Evolutionary conservation across 805 yeast species (phyloP).

Genomic region (Saccharomycopsis guyanensis): DNA sequence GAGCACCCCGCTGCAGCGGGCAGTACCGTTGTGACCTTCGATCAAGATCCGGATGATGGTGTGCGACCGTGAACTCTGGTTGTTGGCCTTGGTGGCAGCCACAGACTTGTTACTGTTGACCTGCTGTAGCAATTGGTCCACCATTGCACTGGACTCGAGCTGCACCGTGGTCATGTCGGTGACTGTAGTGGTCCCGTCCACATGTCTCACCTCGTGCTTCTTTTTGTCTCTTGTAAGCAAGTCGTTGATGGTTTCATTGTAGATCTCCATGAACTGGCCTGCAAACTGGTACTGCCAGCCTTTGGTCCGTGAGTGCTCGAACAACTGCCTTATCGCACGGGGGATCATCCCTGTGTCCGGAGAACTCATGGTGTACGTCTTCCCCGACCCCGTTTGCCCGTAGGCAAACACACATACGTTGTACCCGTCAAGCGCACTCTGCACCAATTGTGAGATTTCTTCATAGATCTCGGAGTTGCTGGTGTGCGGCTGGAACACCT

Average conservation of each 20-base stretch:
- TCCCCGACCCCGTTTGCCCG: conserved; percentile 96
- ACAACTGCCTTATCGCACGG: conserved; percentile 62
- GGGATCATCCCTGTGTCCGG: conserved; percentile 75
- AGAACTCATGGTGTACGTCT: conserved; percentile 82
- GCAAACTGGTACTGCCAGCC: conserved; percentile 46
- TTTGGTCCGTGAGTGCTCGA: conserved; percentile 39
- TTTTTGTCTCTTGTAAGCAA: conserved; percentile 29
- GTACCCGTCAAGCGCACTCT: conserved; percentile 79
- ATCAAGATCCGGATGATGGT: conserved; percentile 65
- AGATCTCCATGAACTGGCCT: conserved; percentile 84
- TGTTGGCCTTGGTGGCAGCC: conserved; percentile 76
- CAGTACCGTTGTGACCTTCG: conserved; percentile 47
- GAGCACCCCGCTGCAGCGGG: conserved; percentile 45
- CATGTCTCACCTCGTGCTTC: conserved; percentile 69
- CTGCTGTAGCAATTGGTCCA: conserved; percentile 39
- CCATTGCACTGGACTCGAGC: conserved; percentile 42
- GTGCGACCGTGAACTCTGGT: conserved; percentile 87
- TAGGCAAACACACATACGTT: conserved; percentile 93
- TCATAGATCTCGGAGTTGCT: conserved; percentile 63
- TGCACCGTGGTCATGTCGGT: conserved; percentile 48
- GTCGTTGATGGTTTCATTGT: conserved; percentile 77
- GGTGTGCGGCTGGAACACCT: conserved; percentile 51
- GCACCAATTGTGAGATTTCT: conserved; percentile 81
- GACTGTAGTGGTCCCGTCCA: conserved; percentile 45
- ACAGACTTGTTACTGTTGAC: conserved; percentile 64